A percentile compares a stretch with the other conserved stretches of the same genome.
phyloP scores from a whole-genome alignment of 2,329 filamentous ascomycete genomes.

The Bipolaris victoriae region DNA sequence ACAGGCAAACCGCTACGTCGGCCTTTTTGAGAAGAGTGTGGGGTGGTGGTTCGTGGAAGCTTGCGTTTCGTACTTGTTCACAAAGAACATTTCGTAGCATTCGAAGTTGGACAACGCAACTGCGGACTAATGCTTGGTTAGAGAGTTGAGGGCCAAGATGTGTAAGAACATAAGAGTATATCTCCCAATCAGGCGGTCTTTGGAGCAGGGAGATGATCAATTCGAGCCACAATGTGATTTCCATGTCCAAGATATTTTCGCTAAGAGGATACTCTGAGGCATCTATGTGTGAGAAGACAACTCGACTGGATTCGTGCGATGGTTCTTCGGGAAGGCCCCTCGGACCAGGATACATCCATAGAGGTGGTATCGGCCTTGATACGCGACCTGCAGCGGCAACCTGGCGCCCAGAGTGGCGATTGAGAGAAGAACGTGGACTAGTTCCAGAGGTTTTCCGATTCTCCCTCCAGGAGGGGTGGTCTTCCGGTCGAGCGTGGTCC shows the following conservation, averaged over 20 bases:
- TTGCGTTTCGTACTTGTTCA: slow-evolving; percentile 78
- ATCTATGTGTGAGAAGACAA: slow-evolving; percentile 58
- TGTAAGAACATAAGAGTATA: slow-evolving; percentile 88
- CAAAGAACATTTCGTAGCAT: slow-evolving; percentile 78
- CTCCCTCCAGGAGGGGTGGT: slow-evolving; percentile 37
- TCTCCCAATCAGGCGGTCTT: slow-evolving; percentile 81
- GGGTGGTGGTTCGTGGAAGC: slow-evolving; percentile 79
- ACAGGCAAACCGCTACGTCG: slow-evolving; percentile 87
- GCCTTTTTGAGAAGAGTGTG: slow-evolving; percentile 82
- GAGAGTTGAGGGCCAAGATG: slow-evolving; percentile 86
- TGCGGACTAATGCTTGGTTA: slow-evolving; percentile 85
- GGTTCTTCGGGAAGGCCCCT: slow-evolving; percentile 62
- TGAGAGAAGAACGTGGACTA: slow-evolving; percentile 44
- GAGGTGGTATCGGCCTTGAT: slow-evolving; percentile 46
- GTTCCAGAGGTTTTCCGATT: slow-evolving; percentile 38
- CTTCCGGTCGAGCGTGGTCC: slow-evolving; percentile 37
- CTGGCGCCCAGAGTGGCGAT: slow-evolving; percentile 35
- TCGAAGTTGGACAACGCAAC: slow-evolving; percentile 75
- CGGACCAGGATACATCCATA: slow-evolving; percentile 65
- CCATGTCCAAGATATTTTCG: slow-evolving; percentile 57
- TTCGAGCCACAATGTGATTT: slow-evolving; percentile 70
- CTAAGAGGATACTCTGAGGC: slow-evolving; percentile 40
- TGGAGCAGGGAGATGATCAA: slow-evolving; percentile 75
- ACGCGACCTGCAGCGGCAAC: slow-evolving; percentile 35
- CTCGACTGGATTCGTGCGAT: slow-evolving; percentile 55